Base-by-base conservation (phyloP, 805 yeast genomes). In the Cyberlindnera euphorbiae region DNA sequence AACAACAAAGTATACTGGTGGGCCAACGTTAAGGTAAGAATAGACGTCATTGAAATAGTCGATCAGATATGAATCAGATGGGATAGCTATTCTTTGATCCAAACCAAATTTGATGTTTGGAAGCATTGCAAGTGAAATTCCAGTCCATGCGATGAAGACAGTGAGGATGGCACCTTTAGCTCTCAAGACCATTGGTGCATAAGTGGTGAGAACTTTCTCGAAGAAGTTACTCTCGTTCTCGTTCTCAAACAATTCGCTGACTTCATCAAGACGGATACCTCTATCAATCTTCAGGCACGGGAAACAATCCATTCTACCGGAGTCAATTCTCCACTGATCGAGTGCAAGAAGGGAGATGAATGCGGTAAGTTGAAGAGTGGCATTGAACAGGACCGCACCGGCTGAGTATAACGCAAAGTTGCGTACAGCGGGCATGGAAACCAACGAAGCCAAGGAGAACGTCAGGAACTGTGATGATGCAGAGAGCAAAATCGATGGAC, bases 351-450 rank as follows among this genome's bases (percentile, higher is more conserved):
- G 68, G 0, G 95, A 72, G 3, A 87, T 71, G 57, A 90, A 89
- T 22, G 82, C 75, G 0, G 97, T 86, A 57, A 88, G 60, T 54
- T 90, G 97, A 21, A 90, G 64, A 0, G 77, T 28, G 1, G 90
- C 79, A 55, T 90, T 89, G 49, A 85, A 63, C 6, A 82, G 52
- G 3, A 90, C 80, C 0, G 97, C 90, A 13, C 87, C 82, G 0
- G 96, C 89, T 6, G 95, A 85, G 53, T 86, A 93, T 11, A 83
- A 60, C 0, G 98, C 97, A 67, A 90, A 90, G 58, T 89, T 93
- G 45, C 82, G 72, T 14, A 90, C 97, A 0, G 97, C 97, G 2
- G 97, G 97, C 97, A 93, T 93, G 10, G 80, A 71, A 6, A 93
- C 97, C 5, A 68, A 59, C 1, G 94, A 68, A 0, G 96, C 96